Evolutionary conservation across 1,284 basidiomycete species (phyloP).

Genomic region (Ustilago hordei): DNA sequence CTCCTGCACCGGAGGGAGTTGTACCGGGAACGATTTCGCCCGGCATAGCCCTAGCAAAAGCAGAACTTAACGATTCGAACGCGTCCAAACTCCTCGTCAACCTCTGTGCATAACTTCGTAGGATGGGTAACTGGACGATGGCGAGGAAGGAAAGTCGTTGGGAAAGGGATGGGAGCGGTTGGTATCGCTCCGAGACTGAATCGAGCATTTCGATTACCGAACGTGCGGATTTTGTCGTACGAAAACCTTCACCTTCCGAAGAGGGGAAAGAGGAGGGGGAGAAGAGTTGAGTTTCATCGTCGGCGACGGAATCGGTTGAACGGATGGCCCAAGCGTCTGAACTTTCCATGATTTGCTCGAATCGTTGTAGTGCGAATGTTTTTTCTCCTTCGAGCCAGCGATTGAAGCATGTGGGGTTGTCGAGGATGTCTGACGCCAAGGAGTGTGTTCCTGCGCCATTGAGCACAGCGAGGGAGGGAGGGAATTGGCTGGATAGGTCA

Average conservation of each 20-base stretch:
- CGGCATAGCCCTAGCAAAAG: constrained; percentile 88
- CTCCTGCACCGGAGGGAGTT: constrained; percentile 1
- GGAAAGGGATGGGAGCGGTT: constrained; percentile 80
- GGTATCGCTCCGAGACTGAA: constrained; percentile 80
- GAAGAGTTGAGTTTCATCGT: constrained; percentile 71
- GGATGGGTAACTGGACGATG: constrained; percentile 84
- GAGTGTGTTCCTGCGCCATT: constrained; percentile 32
- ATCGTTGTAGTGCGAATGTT: constrained; percentile 81
- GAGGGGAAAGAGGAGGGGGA: not conserved
- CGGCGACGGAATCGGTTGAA: constrained; percentile 74
- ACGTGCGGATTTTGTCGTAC: constrained; percentile 59
- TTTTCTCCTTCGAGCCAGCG: constrained; percentile 77
- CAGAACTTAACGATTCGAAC: constrained; percentile 78
- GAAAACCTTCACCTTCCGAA: not conserved
- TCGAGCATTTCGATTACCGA: constrained; percentile 55
- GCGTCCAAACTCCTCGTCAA: constrained; percentile 88
- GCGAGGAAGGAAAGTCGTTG: constrained; percentile 87
- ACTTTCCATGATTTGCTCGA: constrained; percentile 82
- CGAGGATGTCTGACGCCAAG: constrained; percentile 79
- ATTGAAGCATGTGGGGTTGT: constrained; percentile 86
- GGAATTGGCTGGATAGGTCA: constrained; percentile 73
- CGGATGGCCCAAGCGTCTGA: constrained; percentile 88
- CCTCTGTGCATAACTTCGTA: constrained; percentile 81
- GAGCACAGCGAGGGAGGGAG: constrained; percentile 52
- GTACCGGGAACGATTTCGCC: constrained; percentile 73